phyloP scores from a whole-genome alignment of 495 filamentous ascomycete genomes.

The Penicillium samsonianum region DNA sequence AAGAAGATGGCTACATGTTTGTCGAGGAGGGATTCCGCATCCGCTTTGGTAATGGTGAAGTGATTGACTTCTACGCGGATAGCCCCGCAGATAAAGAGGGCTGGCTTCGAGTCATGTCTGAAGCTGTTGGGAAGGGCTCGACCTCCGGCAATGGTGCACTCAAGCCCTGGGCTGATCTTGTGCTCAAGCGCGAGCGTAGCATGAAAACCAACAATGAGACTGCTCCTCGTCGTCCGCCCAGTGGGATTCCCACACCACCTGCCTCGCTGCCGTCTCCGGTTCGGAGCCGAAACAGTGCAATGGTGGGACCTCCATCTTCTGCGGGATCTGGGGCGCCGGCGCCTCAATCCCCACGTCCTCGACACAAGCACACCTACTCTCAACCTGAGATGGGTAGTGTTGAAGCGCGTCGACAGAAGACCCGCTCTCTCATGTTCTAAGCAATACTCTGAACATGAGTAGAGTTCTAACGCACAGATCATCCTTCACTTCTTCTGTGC shows the following conservation, averaged over 20 bases:
- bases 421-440: conserved; percentile 49
- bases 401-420: conserved; percentile 47
- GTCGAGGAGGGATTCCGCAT: conserved; percentile 99
- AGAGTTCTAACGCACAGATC: conserved; percentile 15
- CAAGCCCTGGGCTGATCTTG: conserved; percentile 78
- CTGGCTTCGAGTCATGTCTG: conserved; percentile 90
- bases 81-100: conserved; percentile 79
- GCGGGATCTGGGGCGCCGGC: conserved; percentile 32
- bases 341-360: conserved; percentile 31
- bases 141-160: conserved; percentile 42
- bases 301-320: conserved; percentile 31
- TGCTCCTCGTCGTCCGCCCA: conserved; percentile 30
- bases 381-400: conserved; percentile 43
- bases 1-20: conserved; percentile 99
- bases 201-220: conserved; percentile 39
- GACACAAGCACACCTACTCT: conserved; percentile 48
- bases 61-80: conserved; percentile 98
- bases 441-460: conserved; percentile 1
- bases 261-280: conserved; percentile 25
- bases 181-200: conserved; percentile 57
- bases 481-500: conserved; percentile 31
- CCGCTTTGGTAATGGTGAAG: conserved; percentile 94
- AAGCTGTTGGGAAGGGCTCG: conserved; percentile 74
- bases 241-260: conserved; percentile 9
- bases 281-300: conserved; percentile 27